Evolutionary conservation across 2,329 filamentous ascomycete genomes (phyloP).

Genomic region (Exophiala sideris): DNA sequence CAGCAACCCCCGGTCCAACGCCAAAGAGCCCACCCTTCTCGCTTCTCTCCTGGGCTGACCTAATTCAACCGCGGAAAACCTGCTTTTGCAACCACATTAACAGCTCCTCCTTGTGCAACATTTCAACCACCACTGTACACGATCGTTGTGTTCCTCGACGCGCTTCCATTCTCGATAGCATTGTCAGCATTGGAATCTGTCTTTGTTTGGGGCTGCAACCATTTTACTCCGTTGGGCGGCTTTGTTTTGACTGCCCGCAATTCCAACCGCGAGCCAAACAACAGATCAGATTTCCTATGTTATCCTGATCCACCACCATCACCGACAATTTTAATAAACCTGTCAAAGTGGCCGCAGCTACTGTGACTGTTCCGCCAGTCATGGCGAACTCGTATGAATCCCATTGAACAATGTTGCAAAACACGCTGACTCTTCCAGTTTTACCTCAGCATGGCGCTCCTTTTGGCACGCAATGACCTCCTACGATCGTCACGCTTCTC

Average conservation of each 20-base stretch:
- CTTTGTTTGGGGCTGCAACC: constrained; percentile 20
- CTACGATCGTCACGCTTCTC: constrained; percentile 78
- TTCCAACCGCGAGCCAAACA: constrained; percentile 1
- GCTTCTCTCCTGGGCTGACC: constrained; percentile 1
- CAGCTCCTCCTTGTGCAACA: constrained; percentile 7
- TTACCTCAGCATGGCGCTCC: constrained; percentile 64
- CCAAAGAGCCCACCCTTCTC: constrained; percentile 6
- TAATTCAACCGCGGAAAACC: not conserved
- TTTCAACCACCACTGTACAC: not conserved
- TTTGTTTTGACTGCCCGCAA: constrained; percentile 17
- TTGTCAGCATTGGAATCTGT: constrained; percentile 13
- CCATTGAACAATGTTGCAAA: not conserved
- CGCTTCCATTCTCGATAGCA: constrained; percentile 4
- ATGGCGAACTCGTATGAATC: constrained; percentile 27
- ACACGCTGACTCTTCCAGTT: constrained; percentile 18
- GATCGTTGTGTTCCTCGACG: constrained; percentile 5
- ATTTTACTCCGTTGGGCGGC: not conserved
- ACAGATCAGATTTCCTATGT: constrained; percentile 5
- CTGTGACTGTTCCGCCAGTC: constrained; percentile 20
- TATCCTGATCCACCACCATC: constrained; percentile 14
- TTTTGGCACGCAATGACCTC: constrained; percentile 93
- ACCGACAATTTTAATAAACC: not conserved
- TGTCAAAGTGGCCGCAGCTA: constrained; percentile 27
- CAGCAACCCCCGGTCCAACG: constrained; percentile 8
- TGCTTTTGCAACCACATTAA: not conserved